These are phyloP conservation scores for Eimeria tenella DNA, from an alignment of 169 alveolate genomes.

Conservation along the genomic window DNA sequence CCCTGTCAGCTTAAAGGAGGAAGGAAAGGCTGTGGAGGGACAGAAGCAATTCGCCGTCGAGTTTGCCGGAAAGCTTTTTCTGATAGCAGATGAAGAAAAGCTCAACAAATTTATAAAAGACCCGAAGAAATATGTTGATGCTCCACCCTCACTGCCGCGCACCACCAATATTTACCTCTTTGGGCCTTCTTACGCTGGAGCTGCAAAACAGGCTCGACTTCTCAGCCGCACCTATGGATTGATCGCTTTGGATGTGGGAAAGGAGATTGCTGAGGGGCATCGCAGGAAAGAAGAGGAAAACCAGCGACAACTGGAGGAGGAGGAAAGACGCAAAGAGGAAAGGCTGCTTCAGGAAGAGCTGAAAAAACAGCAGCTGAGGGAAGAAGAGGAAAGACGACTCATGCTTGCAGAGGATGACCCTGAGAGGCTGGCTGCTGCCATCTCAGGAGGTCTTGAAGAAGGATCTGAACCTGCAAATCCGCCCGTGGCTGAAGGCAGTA, in stretches of 20 bases:
- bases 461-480: not conserved
- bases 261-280: constrained; percentile 47
- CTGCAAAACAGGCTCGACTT: constrained; percentile 42
- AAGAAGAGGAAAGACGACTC: constrained; percentile 26
- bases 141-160: constrained; percentile 54
- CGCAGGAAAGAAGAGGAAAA: constrained; percentile 34
- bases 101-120: constrained; percentile 32
- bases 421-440: constrained; percentile 8
- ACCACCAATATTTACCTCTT: constrained; percentile 52
- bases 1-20: constrained; percentile 63
- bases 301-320: constrained; percentile 19
- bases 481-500: not conserved
- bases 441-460: not conserved
- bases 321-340: constrained; percentile 36
- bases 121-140: constrained; percentile 45
- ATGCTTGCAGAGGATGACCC: constrained; percentile 52
- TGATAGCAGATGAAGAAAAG: constrained; percentile 48
- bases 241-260: constrained; percentile 7
- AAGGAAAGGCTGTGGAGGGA: constrained; percentile 43
- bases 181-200: constrained; percentile 56
- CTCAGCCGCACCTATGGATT: constrained; percentile 61
- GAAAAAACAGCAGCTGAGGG: constrained; percentile 40
- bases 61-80: constrained; percentile 60
- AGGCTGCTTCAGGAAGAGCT: constrained; percentile 34
- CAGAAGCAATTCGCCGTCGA: constrained; percentile 54